These are phyloP conservation scores for Fusarium continuum DNA, from an alignment of 2,329 filamentous ascomycete species.

Conservation along the genomic window DNA sequence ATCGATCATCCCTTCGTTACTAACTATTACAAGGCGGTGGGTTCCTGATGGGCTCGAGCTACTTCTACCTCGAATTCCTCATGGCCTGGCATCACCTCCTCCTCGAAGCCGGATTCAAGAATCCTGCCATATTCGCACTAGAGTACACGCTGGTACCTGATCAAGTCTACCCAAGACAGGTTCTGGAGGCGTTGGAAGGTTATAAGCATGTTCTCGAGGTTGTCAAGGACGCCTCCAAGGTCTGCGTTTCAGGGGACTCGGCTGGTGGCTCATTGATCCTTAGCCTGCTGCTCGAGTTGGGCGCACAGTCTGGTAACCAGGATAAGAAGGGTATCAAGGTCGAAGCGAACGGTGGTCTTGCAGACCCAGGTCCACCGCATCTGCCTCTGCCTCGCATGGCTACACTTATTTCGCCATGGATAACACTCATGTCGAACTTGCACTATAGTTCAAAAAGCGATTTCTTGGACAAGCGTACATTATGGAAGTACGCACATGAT, in stretches of 20 bases:
- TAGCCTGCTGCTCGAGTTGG: constrained; percentile 75
- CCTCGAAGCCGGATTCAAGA: constrained; percentile 70
- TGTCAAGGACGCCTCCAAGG: constrained; percentile 64
- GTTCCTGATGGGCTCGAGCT: constrained; percentile 82
- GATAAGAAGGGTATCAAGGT: constrained; percentile 26
- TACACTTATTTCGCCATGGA: constrained; percentile 83
- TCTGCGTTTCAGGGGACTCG: constrained; percentile 81
- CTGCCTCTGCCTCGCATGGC: constrained; percentile 61
- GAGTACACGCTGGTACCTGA: constrained; percentile 86
- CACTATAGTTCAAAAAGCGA: constrained; percentile 77
- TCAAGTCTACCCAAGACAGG: constrained; percentile 75
- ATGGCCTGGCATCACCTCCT: constrained; percentile 76
- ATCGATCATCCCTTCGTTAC: not conserved
- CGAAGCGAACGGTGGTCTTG: constrained; percentile 17
- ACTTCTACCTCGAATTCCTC: constrained; percentile 88
- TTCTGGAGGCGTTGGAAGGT: constrained; percentile 73
- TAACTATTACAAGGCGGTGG: constrained; percentile 68
- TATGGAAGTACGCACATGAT: constrained; percentile 75
- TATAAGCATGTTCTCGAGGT: constrained; percentile 75
- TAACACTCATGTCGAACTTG: constrained; percentile 72
- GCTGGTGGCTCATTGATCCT: constrained; percentile 80
- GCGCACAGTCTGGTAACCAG: constrained; percentile 45
- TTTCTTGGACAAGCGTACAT: constrained; percentile 73
- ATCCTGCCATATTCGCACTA: constrained; percentile 80
- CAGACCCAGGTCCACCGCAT: constrained; percentile 23